Evolutionary conservation across 192 early-diverging fungal species (phyloP), one percentile per base, ranked within the genome.

Genomic region (Gryganskiella cystojenkinii): DNA sequence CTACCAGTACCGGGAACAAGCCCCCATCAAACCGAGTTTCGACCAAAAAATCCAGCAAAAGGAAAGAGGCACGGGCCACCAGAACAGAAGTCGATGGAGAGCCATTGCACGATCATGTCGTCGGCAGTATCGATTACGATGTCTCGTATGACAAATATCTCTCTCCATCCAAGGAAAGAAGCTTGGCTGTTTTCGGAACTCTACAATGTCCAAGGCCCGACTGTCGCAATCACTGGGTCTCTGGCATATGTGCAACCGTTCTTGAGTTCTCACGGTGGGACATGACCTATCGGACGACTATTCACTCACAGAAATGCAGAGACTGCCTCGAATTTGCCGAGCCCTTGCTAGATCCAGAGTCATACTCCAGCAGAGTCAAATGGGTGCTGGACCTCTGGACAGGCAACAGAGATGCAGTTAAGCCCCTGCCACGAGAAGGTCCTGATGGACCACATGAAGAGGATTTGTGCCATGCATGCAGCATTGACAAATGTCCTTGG

Each of bases 341-440:
- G 50, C 50, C 50, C n/a, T 4, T 14, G 5, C 27, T 52, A 13
- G 50, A 52, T 52, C 27, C 19, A 14, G 50, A 52, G 3, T 27
- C 50, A 13, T 52, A 52, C 27, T 6, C 25, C 25, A 52, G 7
- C 19, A 52, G 10, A 19, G 50, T 52, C 20, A 52, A n/a, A 27
- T 52, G 50, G 50, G 50, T 52, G 19, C 50, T 52, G 25, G 50
- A 52, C 27, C 50, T 52, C 10, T 52, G 50, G 50, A 52, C 50
- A 24, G 50, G 50, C 50, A n/a, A 52, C 50, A 52, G 50, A 52
- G 50, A 52, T 3, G 50, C 50, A 27, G 50, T 28, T 27, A 11
- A n/a, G 50, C 50, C 50, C 8, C 0, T 7, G 0, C 0, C 13
- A 2, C 50, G 50, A 52, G 13, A 3, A 28, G 10, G 50, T 6